Conservation (phyloP, 2,329 filamentous ascomycete species). For the Aspergillus luchuensis region DNA sequence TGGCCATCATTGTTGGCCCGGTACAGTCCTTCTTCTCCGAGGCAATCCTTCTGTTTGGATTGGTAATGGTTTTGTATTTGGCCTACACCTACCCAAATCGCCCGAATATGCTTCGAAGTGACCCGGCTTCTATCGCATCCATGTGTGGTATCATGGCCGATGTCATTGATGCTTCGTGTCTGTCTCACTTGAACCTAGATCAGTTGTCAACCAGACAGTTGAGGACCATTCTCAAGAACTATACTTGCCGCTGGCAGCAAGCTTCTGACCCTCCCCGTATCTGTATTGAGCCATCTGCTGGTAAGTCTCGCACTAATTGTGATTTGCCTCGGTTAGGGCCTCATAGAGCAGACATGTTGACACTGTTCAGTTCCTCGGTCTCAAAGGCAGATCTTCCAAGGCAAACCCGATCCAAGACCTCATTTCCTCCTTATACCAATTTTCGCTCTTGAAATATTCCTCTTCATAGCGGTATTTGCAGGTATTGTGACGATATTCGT, state of each 20-base stretch:
- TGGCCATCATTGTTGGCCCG: conserved; percentile 4
- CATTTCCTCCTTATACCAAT: conserved; percentile 13
- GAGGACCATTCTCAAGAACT: not conserved
- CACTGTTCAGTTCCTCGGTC: not conserved
- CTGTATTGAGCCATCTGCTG: conserved; percentile 6
- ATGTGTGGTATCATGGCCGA: conserved; percentile 13
- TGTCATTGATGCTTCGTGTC: conserved; percentile 6
- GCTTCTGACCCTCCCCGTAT: not conserved
- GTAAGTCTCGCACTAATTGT: not conserved
- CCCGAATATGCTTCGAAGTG: conserved; percentile 3
- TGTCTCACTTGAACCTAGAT: conserved; percentile 6
- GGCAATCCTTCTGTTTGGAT: conserved; percentile 3
- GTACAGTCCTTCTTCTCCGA: conserved; percentile 1
- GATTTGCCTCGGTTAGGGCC: not conserved
- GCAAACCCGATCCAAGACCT: conserved; percentile 6
- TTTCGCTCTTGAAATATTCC: conserved; percentile 4
- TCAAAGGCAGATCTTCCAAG: not conserved
- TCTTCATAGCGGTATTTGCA: conserved; percentile 5
- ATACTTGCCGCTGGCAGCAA: conserved; percentile 9
- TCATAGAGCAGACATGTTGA: not conserved
- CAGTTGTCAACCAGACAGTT: conserved; percentile 8
- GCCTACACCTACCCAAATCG: conserved; percentile 10
- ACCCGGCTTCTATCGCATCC: conserved; percentile 12
- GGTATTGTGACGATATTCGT: conserved; percentile 4
- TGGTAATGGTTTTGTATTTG: not conserved